Percentiles rank a stretch among this genome's conserved stretches.
These are phyloP conservation scores for Aspergillus quadrilineatus DNA, from an alignment of 2,329 filamentous ascomycete species.

Conservation along the genomic window DNA sequence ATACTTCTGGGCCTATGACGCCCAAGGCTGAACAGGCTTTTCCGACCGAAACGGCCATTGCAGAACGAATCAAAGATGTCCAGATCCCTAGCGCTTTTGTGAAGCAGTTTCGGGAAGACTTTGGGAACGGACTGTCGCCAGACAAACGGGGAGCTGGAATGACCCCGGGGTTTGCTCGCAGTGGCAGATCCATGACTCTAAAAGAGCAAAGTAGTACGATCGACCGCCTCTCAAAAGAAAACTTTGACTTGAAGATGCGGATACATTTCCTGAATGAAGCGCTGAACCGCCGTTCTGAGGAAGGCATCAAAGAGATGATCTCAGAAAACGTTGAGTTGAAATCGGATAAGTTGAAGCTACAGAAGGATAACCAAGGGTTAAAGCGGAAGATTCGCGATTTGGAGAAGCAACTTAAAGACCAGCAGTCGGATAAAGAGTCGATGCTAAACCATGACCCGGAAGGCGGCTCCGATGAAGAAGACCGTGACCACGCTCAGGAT, in stretches of 20 bases:
- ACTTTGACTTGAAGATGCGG: conserved; percentile 95
- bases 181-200: conserved; percentile 74
- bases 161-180: conserved; percentile 52
- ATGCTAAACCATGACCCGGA: conserved; percentile 44
- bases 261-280: conserved; percentile 96
- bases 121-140: conserved; percentile 57
- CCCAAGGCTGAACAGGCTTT: conserved; percentile 65
- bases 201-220: conserved; percentile 98
- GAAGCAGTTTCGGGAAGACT: conserved; percentile 77
- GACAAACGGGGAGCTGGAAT: conserved; percentile 57
- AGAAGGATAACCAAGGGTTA: conserved; percentile 84
- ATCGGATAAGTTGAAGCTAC: conserved; percentile 81
- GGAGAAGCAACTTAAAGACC: conserved; percentile 71
- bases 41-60: conserved; percentile 83
- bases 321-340: conserved; percentile 95
- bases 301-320: conserved; percentile 97
- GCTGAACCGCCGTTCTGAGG: conserved; percentile 87
- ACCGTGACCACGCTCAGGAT: conserved; percentile 59
- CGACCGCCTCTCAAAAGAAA: conserved; percentile 93
- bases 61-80: conserved; percentile 84
- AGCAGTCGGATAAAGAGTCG: conserved; percentile 47
- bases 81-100: conserved; percentile 87
- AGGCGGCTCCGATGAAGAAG: conserved; percentile 46
- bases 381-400: conserved; percentile 80
- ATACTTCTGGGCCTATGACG: conserved; percentile 61